These are phyloP conservation scores for Aureobasidium sp. DNA, from an alignment of 2,329 filamentous ascomycete genomes.

Conservation along the genomic window DNA sequence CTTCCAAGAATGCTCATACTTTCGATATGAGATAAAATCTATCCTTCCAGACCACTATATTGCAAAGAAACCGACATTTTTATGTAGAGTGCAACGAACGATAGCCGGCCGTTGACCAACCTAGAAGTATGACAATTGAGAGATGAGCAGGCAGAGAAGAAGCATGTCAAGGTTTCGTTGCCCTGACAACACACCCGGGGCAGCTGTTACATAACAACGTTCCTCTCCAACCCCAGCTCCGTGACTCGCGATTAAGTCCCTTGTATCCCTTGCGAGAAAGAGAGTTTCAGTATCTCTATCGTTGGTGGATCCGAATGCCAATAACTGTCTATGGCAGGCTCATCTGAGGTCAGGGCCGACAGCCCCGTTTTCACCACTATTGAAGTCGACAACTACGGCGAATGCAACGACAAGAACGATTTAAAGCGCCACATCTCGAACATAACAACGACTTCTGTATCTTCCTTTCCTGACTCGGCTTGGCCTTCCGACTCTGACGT, in stretches of 20 bases:
- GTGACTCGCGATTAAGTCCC: background rate
- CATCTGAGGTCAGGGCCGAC: background rate
- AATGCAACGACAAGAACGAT: background rate
- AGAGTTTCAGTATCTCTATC: background rate
- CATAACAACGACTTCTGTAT: conserved; percentile 26
- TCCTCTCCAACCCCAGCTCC: conserved; percentile 7
- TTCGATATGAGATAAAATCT: background rate
- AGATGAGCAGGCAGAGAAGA: background rate
- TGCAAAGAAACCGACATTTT: background rate
- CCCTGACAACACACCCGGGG: background rate
- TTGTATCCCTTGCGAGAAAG: background rate
- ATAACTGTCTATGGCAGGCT: background rate
- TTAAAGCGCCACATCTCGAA: conserved; percentile 21
- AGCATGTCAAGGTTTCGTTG: background rate
- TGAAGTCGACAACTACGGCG: background rate
- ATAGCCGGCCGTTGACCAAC: background rate
- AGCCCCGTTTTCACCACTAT: background rate
- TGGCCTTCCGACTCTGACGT: conserved; percentile 22
- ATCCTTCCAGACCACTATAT: background rate
- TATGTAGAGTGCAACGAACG: background rate
- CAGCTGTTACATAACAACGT: background rate
- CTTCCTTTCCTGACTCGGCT: conserved; percentile 27
- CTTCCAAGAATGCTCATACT: background rate
- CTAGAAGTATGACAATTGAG: background rate
- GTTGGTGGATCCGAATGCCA: background rate